A percentile compares a stretch with the other conserved stretches of the same genome.
Evolutionary conservation across 139 green algal genomes (phyloP).

Genomic region (Zygnema cylindricum): DNA sequence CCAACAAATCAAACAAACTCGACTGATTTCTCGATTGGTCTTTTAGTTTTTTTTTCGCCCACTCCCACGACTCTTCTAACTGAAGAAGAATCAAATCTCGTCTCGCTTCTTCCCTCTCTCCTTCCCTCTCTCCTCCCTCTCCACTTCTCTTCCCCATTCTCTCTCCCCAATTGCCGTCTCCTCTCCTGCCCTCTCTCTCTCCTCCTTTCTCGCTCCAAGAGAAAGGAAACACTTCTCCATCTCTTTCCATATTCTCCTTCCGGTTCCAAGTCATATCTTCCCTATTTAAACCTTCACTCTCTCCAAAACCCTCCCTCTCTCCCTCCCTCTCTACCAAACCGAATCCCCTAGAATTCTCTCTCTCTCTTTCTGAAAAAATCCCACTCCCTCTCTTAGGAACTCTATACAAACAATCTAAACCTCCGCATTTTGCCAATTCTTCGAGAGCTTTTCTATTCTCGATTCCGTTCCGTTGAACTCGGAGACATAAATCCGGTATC

Average conservation of each 20-base stretch:
- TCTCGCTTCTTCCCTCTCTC: neutral
- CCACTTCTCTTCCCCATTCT: constrained; percentile 2
- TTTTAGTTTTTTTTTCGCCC: neutral
- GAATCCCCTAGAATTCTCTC: neutral
- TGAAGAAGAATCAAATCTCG: neutral
- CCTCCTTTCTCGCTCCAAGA: neutral
- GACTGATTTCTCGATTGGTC: neutral
- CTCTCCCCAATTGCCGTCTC: neutral
- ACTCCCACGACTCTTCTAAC: neutral
- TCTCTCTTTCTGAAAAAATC: neutral
- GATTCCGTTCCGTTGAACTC: neutral
- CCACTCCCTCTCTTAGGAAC: too few relatives aligned
- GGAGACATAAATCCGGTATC: constrained; percentile 18
- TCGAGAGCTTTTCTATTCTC: constrained; percentile 8
- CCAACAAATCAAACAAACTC: neutral
- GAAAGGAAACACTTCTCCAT: neutral
- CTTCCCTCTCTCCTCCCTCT: neutral
- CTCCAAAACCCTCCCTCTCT: neutral
- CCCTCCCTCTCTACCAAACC: neutral
- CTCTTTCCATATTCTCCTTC: neutral
- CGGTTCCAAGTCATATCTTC: neutral
- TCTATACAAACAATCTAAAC: constrained; percentile 28
- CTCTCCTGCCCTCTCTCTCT: neutral
- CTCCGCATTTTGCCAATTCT: constrained; percentile 27
- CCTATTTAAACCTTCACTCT: neutral